phyloP scores from a whole-genome alignment of 2,329 filamentous ascomycete species.

The Amphichorda felina region DNA sequence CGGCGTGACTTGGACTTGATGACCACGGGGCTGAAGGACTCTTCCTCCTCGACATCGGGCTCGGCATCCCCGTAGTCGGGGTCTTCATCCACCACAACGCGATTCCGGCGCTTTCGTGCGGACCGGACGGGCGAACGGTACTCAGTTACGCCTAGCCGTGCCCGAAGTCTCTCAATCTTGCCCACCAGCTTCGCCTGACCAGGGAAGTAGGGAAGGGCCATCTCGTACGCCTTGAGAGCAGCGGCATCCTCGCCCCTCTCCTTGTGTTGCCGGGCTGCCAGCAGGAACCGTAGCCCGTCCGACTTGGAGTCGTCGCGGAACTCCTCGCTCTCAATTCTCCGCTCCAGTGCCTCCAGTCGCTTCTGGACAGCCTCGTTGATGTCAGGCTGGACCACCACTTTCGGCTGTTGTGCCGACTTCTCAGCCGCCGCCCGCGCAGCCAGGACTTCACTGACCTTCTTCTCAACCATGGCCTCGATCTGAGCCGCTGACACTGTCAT shows the following conservation, averaged over 20 bases:
- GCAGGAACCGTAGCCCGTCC: slow-evolving; percentile 71
- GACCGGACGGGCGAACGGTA: slow-evolving; percentile 5
- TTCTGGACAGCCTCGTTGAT: slow-evolving; percentile 70
- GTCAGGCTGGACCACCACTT: slow-evolving; percentile 25
- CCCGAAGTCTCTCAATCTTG: slow-evolving; percentile 54
- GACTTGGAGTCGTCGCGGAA: slow-evolving; percentile 58
- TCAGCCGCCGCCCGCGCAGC: slow-evolving; percentile 53
- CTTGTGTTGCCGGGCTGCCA: slow-evolving; percentile 89
- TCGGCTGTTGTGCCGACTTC: slow-evolving; percentile 19
- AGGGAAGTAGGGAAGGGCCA: slow-evolving; percentile 76
- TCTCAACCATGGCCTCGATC: slow-evolving; percentile 86
- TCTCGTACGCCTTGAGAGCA: slow-evolving; percentile 75
- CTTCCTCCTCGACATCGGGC: slow-evolving; percentile 28
- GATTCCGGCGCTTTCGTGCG: slow-evolving; percentile 9
- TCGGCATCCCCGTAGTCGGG: slow-evolving; percentile 26
- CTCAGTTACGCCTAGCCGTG: slow-evolving; percentile 29
- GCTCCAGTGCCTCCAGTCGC: slow-evolving; percentile 73
- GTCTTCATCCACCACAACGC: slow-evolving; percentile 20
- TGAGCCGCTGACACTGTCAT: slow-evolving; percentile 53
- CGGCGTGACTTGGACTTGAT: slow-evolving; percentile 16
- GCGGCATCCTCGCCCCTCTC: slow-evolving; percentile 67
- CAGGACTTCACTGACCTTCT: slow-evolving; percentile 80
- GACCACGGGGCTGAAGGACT: slow-evolving; percentile 12
- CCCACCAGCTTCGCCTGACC: slow-evolving; percentile 65
- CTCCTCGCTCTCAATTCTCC: slow-evolving; percentile 60